Evolutionary conservation across 163 green algal genomes (phyloP).

Genomic region (Trebouxiophyceae sp.): DNA sequence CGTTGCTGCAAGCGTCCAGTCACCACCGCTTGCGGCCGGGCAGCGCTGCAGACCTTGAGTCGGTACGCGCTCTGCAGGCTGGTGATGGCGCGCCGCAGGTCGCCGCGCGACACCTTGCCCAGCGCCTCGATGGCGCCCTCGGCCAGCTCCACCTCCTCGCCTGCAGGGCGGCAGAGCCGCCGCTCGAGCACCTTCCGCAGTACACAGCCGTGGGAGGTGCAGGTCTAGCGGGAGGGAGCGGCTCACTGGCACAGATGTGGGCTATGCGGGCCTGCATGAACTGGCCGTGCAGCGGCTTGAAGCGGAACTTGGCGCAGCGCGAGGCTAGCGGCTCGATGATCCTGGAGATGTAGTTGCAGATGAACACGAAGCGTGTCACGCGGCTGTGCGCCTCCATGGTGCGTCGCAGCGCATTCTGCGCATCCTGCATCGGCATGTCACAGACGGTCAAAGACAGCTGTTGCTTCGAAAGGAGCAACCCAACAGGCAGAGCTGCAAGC

Average conservation of each 20-base stretch:
- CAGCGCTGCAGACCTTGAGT: conserved; percentile 17
- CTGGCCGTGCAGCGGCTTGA: conserved; percentile 78
- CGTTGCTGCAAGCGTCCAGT: too few relatives aligned
- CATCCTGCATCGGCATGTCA: conserved; percentile 71
- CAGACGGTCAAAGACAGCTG: too few relatives aligned
- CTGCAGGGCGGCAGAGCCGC: conserved; percentile 14
- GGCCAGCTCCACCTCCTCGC: conserved; percentile 54
- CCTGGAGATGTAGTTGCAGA: conserved; percentile 97
- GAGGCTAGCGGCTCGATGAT: conserved; percentile 94
- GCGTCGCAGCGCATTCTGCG: conserved; percentile 90
- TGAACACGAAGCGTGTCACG: conserved; percentile 94
- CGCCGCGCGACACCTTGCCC: conserved; percentile 57
- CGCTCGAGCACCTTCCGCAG: too few relatives aligned
- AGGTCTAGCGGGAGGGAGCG: too few relatives aligned
- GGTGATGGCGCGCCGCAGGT: conserved; percentile 90
- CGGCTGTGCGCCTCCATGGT: conserved; percentile 96
- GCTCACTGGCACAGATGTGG: conserved; percentile 66
- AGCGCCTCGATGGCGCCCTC: conserved; percentile 53
- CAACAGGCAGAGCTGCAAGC: too few relatives aligned
- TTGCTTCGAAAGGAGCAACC: too few relatives aligned
- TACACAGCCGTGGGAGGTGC: too few relatives aligned
- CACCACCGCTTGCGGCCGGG: not conserved
- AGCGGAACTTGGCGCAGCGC: conserved; percentile 87
- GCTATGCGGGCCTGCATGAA: conserved; percentile 76
- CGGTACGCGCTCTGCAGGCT: conserved; percentile 78